Evolutionary conservation across 169 alveolate genomes (phyloP), one percentile per base, ranked within the genome.

Genomic region (Toxoplasma gondii): DNA sequence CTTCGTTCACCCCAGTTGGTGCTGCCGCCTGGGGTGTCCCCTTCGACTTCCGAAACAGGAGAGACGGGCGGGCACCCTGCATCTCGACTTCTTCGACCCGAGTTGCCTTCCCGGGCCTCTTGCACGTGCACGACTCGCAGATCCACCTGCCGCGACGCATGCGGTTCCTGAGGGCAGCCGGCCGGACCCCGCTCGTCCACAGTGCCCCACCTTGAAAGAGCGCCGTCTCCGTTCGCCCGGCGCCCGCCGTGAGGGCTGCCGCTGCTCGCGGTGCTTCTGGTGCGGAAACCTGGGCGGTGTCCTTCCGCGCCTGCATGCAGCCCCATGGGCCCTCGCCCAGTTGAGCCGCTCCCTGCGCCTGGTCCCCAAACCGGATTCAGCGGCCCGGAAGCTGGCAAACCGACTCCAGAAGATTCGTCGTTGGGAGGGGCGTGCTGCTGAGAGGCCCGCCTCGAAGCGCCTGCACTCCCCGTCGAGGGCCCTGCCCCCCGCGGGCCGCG

Each of bases 191-290:
- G 58, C 58, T 49, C 58, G 4, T 49, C 58, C 12, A 4, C 58
- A 49, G 58, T 4, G 58, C 58, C 58, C 58, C 58, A 49, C 58
- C 58, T 49, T 4, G 58, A 12, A 12, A 49, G n/a, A n/a, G n/a
- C 58, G 31, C 81, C 38, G 81, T n/a, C 81, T 69, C 81, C 81
- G 24, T 69, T n/a, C 58, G 58, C 38, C 81, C 19, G 81, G 81
- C 38, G 31, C 19, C 81, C 38, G 81, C 81, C 38, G 81, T n/a
- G 81, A 5, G 81, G 31, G 41, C 41, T 69, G 81, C 38, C 81
- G 41, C 81, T 69, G 93, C 92, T 87, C 82, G 82, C 29, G 92
- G 64, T 67, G 93, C 87, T 64, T 82, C 87, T 69, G 81, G 81
- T 69, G 34, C 34, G 41, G 24, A 69, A 24, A 5, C 81, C 81